Evolutionary conservation across 805 yeast genomes (phyloP).

Genomic region (Saccharomycopsis sp.): DNA sequence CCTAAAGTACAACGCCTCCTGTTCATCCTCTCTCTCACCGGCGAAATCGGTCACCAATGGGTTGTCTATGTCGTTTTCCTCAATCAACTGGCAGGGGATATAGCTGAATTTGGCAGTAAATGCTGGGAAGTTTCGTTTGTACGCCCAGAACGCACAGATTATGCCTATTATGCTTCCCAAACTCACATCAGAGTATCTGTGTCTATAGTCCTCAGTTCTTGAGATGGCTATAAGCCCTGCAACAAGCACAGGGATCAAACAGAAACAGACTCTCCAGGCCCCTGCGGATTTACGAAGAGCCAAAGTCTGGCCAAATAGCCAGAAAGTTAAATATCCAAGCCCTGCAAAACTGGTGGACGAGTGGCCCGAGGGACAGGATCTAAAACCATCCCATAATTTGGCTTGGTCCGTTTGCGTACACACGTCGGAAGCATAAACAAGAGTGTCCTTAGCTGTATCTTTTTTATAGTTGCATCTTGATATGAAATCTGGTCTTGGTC

Average conservation of each 20-base stretch:
- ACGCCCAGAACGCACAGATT: slow-evolving; percentile 42
- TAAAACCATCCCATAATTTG: slow-evolving; percentile 53
- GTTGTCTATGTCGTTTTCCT: slow-evolving; percentile 15
- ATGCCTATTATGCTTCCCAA: slow-evolving; percentile 70
- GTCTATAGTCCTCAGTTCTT: slow-evolving; percentile 88
- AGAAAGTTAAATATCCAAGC: slow-evolving; percentile 53
- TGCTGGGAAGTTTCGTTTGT: slow-evolving; percentile 36
- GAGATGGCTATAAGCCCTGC: slow-evolving; percentile 78
- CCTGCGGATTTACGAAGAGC: slow-evolving; percentile 45
- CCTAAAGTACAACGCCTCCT: slow-evolving; percentile 3
- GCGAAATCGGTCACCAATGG: slow-evolving; percentile 7
- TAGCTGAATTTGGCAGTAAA: slow-evolving; percentile 24
- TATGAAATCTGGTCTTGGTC: slow-evolving; percentile 88
- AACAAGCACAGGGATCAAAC: slow-evolving; percentile 50
- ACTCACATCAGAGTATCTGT: slow-evolving; percentile 80
- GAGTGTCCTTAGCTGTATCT: slow-evolving; percentile 43
- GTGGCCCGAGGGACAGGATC: slow-evolving; percentile 82
- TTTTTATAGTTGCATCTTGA: slow-evolving; percentile 70
- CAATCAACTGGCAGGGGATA: slow-evolving; percentile 15
- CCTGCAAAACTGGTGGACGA: slow-evolving; percentile 68
- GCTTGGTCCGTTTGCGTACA: slow-evolving; percentile 31
- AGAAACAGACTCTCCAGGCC: slow-evolving; percentile 54
- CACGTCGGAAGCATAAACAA: slow-evolving; percentile 42
- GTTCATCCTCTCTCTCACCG: background rate
- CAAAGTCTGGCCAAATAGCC: slow-evolving; percentile 63